phyloP scores from a whole-genome alignment of 2,329 filamentous ascomycete genomes.

The Pseudogymnoascus pannorum region DNA sequence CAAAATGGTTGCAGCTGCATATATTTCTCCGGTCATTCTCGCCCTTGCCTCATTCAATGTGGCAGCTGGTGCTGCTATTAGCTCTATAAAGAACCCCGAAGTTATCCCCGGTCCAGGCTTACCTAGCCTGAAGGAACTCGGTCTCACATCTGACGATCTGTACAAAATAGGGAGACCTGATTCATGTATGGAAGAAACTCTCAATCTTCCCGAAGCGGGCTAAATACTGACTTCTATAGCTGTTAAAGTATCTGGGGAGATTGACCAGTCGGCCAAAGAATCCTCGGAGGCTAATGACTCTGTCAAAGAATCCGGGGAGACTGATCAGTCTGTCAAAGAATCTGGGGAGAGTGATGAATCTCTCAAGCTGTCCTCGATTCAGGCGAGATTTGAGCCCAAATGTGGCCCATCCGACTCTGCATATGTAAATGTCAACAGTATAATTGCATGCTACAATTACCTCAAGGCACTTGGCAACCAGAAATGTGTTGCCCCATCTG shows the following conservation, averaged over 20 bases:
- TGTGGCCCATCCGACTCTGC: not conserved
- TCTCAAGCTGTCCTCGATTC: not conserved
- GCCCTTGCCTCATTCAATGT: not conserved
- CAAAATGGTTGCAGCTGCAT: not conserved
- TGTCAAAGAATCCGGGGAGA: too few species aligned
- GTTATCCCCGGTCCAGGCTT: not conserved
- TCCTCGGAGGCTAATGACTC: too few species aligned
- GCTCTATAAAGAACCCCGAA: not conserved
- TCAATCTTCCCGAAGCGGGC: not conserved
- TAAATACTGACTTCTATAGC: not conserved
- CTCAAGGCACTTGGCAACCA: not conserved
- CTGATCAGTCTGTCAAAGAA: too few species aligned
- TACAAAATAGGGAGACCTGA: not conserved
- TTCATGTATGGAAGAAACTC: not conserved
- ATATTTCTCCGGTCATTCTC: not conserved
- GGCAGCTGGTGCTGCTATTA: not conserved
- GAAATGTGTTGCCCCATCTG: not conserved
- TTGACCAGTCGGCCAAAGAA: too few species aligned
- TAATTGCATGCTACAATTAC: conserved; percentile 4
- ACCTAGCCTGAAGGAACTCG: not conserved
- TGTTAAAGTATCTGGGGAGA: not conserved
- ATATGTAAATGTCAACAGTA: not conserved
- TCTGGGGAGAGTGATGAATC: not conserved
- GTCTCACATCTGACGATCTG: not conserved
- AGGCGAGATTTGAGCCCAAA: not conserved